These are phyloP conservation scores for Baudoinia panamericana DNA, from an alignment of 495 filamentous ascomycete genomes.

Conservation along the genomic window DNA sequence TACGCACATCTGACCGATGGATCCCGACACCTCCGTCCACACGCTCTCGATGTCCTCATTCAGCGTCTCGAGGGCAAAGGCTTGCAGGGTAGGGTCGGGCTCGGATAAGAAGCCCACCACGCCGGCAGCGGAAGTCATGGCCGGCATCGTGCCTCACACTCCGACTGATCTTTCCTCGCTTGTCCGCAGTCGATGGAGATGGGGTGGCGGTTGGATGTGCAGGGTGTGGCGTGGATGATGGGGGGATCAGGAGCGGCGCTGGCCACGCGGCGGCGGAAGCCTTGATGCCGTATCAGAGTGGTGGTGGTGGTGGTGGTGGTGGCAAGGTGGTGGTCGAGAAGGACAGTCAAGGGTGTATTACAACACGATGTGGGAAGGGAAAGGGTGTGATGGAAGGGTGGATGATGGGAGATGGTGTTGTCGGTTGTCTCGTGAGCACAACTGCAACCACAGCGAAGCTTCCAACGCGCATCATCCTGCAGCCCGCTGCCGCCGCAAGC, in stretches of 20 bases:
- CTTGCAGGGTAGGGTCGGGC: conserved; percentile 79
- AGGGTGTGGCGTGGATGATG: neutral
- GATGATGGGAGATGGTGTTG: too few species aligned
- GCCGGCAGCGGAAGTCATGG: conserved; percentile 83
- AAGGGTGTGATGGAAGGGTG: too few species aligned
- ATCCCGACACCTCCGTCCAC: conserved; percentile 91
- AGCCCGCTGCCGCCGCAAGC: too few species aligned
- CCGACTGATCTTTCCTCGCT: conserved; percentile 1
- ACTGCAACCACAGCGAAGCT: too few species aligned
- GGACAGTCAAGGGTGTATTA: too few species aligned
- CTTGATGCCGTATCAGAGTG: too few species aligned
- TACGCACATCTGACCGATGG: conserved; percentile 83
- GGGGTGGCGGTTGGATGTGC: neutral
- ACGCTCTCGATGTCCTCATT: conserved; percentile 91
- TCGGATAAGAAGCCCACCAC: conserved; percentile 93
- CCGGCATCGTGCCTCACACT: conserved; percentile 52
- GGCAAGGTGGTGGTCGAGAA: neutral
- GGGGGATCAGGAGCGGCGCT: neutral
- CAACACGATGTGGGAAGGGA: too few species aligned
- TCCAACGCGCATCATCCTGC: too few species aligned
- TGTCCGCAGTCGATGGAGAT: neutral
- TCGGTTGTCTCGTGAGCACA: too few species aligned
- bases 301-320: too few species aligned
- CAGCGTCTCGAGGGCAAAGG: conserved; percentile 84
- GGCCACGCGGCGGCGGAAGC: neutral